These are phyloP conservation scores for Boletus vinaceobasis DNA, from an alignment of 768 basidiomycete genomes.

Conservation along the genomic window DNA sequence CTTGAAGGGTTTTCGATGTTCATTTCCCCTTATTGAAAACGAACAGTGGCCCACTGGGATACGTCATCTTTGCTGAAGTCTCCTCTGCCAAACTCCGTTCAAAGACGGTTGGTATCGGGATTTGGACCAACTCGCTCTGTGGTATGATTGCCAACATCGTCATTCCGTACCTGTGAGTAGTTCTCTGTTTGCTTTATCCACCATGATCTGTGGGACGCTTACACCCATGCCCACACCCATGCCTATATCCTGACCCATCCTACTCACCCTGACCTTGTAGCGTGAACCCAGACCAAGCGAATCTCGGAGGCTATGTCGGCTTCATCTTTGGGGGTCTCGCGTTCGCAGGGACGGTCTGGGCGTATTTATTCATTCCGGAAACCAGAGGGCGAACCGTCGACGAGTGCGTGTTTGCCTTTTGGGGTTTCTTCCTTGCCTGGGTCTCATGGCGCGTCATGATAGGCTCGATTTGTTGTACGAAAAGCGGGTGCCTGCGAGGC, in stretches of 20 bases:
- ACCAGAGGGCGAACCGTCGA: conserved; percentile 29
- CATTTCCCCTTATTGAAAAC: background rate
- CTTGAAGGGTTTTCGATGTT: background rate
- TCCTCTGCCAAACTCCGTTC: conserved; percentile 31
- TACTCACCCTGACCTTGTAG: conserved; percentile 1
- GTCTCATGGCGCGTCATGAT: background rate
- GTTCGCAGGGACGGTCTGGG: conserved; percentile 20
- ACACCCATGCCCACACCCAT: no score
- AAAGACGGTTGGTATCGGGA: conserved; percentile 28
- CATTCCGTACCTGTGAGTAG: conserved; percentile 28
- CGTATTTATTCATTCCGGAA: conserved; percentile 28
- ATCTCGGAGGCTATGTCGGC: conserved; percentile 28
- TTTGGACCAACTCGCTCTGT: conserved; percentile 25
- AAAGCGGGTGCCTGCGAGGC: conserved; percentile 26
- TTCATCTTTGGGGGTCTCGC: conserved; percentile 28
- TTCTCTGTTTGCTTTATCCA: no score
- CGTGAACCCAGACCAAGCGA: conserved; percentile 26
- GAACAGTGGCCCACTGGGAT: conserved; percentile 26
- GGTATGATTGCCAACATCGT: conserved; percentile 24
- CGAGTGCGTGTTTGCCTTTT: conserved; percentile 18
- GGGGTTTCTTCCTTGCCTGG: background rate
- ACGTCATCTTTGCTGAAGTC: conserved; percentile 28
- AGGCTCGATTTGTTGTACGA: conserved; percentile 34
- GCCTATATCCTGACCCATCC: background rate
- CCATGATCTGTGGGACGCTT: background rate